Percentiles rank a stretch among this genome's conserved stretches.
Evolutionary conservation across 2,329 filamentous ascomycete genomes (phyloP).

Genomic region (Beauveria bassiana): DNA sequence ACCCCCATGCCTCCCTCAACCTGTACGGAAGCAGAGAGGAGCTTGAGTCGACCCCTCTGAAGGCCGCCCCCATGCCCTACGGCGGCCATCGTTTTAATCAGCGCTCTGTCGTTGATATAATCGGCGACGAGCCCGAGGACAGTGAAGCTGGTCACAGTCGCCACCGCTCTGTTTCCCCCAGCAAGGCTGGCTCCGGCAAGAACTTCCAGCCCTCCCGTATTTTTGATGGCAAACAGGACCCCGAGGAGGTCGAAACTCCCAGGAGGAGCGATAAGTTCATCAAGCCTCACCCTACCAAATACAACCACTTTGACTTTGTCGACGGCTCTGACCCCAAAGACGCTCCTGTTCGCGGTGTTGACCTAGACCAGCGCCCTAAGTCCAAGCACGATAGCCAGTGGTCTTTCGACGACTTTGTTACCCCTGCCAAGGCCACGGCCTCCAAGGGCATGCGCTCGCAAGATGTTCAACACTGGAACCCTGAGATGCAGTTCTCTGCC

Average conservation of each 20-base stretch:
- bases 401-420: conserved; percentile 82
- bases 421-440: conserved; percentile 64
- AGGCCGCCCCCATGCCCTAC: conserved; percentile 51
- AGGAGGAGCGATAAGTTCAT: conserved; percentile 39
- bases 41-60: conserved; percentile 41
- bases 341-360: conserved; percentile 32
- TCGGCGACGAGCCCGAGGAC: conserved; percentile 40
- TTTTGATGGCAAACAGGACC: conserved; percentile 48
- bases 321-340: conserved; percentile 52
- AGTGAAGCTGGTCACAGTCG: conserved; percentile 28
- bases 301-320: conserved; percentile 76
- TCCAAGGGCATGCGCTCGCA: conserved; percentile 54
- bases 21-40: conserved; percentile 66
- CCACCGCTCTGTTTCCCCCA: conserved; percentile 40
- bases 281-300: conserved; percentile 70
- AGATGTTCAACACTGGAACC: conserved; percentile 72
- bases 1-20: conserved; percentile 63
- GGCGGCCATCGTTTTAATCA: conserved; percentile 53
- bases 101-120: conserved; percentile 68
- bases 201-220: conserved; percentile 56
- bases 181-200: conserved; percentile 45
- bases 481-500: conserved; percentile 48
- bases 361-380: conserved; percentile 36
- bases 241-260: conserved; percentile 34
- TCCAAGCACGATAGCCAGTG: conserved; percentile 68